Percentiles rank a stretch among this genome's conserved stretches.
Conservation (phyloP, 345 rosid genomes). For the Gossypium bickii region DNA sequence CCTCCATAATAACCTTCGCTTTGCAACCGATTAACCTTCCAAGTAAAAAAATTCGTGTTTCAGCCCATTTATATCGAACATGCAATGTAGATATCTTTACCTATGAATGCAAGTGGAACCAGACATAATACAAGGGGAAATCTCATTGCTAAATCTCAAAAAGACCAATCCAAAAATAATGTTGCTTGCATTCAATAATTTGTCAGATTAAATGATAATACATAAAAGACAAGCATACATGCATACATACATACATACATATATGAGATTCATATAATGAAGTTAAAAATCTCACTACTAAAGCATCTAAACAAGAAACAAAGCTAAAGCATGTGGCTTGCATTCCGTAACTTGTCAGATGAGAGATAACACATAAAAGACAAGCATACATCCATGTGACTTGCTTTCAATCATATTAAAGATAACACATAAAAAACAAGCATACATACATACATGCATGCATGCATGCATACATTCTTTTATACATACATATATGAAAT, state of each 20-base stretch:
- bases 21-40: constrained; percentile 59
- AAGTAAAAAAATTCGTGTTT: neutral
- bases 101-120: neutral
- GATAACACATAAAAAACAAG: neutral
- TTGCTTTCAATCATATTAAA: too few species aligned
- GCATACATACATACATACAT: neutral
- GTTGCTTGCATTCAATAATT: neutral
- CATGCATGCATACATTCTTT: neutral
- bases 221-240: neutral
- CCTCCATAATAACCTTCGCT: constrained; percentile 97
- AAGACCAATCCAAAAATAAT: neutral
- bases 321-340: too few species aligned
- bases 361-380: neutral
- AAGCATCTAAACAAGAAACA: too few species aligned
- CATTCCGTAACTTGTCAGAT: too few species aligned
- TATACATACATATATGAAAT: neutral
- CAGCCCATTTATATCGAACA: neutral
- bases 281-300: neutral
- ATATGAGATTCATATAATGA: neutral
- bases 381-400: neutral
- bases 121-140: neutral
- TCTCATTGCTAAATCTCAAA: neutral
- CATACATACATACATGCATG: constrained; percentile 1
- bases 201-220: constrained; percentile 3
- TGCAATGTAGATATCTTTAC: neutral